phyloP scores from a whole-genome alignment of 2,329 filamentous ascomycete genomes.

The Sordariomycetes sp. region DNA sequence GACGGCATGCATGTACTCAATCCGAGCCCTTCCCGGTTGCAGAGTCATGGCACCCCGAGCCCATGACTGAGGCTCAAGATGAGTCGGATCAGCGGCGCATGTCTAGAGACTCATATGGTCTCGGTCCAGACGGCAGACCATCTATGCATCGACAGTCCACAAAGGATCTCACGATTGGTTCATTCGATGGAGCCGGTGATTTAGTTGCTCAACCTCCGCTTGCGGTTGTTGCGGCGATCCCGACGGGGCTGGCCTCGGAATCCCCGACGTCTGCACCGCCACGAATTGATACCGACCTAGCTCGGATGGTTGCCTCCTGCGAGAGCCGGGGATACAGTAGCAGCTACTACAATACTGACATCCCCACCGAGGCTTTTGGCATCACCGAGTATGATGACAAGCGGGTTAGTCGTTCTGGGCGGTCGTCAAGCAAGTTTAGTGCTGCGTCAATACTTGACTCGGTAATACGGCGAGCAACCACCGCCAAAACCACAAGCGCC shows the following conservation, averaged over 20 bases:
- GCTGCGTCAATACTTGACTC: neutral
- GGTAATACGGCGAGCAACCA: neutral
- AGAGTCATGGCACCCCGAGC: neutral
- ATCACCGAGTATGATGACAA: neutral
- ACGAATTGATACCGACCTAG: slow-evolving; percentile 1
- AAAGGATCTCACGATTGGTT: slow-evolving; percentile 3
- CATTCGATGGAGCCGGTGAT: slow-evolving; percentile 1
- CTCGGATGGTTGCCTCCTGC: slow-evolving; percentile 1
- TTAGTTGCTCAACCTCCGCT: neutral
- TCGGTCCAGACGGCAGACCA: neutral
- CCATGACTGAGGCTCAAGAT: neutral
- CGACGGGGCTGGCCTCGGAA: neutral
- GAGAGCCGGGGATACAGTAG: slow-evolving; percentile 2
- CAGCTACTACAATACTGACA: slow-evolving; percentile 7
- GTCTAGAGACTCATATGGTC: slow-evolving; percentile 2
- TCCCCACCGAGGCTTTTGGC: slow-evolving; percentile 8
- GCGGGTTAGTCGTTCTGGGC: neutral
- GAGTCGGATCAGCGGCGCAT: slow-evolving; percentile 1
- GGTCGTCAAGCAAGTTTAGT: slow-evolving; percentile 4
- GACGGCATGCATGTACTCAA: neutral
- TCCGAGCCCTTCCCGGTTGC: neutral
- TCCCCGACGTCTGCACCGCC: neutral
- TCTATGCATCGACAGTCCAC: neutral
- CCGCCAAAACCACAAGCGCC: neutral
- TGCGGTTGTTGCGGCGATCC: neutral